Evolutionary conservation across 331 rosid species (phyloP).

Genomic region (Quercus phellos): DNA sequence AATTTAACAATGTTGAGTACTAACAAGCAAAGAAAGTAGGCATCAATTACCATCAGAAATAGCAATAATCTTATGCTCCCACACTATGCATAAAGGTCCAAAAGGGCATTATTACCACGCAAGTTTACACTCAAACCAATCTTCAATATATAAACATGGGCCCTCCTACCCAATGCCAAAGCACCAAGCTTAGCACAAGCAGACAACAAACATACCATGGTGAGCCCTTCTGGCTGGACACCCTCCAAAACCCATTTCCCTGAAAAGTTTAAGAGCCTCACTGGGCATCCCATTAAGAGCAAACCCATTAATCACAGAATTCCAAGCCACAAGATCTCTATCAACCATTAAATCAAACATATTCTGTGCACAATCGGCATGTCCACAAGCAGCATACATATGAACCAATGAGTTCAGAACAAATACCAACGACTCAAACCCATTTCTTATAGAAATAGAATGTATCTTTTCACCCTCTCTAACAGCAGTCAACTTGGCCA

Average conservation of each 20-base stretch:
- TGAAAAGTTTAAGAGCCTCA: slow-evolving; percentile 67
- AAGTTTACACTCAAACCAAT: slow-evolving; percentile 47
- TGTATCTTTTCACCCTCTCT: slow-evolving; percentile 60
- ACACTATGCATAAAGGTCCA: slow-evolving; percentile 80
- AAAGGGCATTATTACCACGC: slow-evolving; percentile 54
- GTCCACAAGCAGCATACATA: slow-evolving; percentile 64
- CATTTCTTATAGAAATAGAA: slow-evolving; percentile 46
- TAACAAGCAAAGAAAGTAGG: not conserved
- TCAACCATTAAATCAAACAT: slow-evolving; percentile 62
- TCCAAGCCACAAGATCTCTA: slow-evolving; percentile 88
- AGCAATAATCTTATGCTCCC: slow-evolving; percentile 36
- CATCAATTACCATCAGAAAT: not conserved
- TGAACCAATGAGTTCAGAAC: slow-evolving; percentile 78
- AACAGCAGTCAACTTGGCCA: slow-evolving; percentile 51
- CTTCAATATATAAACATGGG: slow-evolving; percentile 61
- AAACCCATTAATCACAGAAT: slow-evolving; percentile 78
- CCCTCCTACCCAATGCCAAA: slow-evolving; percentile 65
- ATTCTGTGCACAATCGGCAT: slow-evolving; percentile 49
- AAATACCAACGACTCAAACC: slow-evolving; percentile 69
- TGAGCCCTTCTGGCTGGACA: slow-evolving; percentile 74
- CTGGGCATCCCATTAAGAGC: slow-evolving; percentile 79
- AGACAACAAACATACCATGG: slow-evolving; percentile 76
- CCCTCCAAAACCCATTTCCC: slow-evolving; percentile 57
- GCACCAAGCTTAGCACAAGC: slow-evolving; percentile 89
- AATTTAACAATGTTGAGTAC: no score